Percentiles rank a stretch among this genome's conserved stretches.
Conservation (phyloP, 2,329 filamentous ascomycete genomes). For the Diaporthe humulicola region DNA sequence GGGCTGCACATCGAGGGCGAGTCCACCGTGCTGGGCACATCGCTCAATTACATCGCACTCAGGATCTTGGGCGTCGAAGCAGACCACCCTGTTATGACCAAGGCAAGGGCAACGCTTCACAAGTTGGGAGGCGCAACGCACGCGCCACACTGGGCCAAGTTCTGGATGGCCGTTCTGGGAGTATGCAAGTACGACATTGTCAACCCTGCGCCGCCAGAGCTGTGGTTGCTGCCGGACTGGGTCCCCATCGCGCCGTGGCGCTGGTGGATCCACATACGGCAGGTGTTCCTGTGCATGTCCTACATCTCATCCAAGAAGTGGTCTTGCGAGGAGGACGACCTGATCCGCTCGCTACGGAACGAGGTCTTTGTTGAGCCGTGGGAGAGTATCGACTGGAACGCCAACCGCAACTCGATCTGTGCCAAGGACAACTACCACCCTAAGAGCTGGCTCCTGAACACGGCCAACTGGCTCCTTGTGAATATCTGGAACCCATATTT, state of each 20-base stretch:
- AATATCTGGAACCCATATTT: conserved; percentile 86
- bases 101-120: conserved; percentile 85
- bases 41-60: conserved; percentile 87
- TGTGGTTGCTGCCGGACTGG: conserved; percentile 95
- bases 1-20: conserved; percentile 95
- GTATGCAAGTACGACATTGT: conserved; percentile 91
- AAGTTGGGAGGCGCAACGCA: conserved; percentile 87
- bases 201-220: conserved; percentile 92
- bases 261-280: conserved; percentile 99
- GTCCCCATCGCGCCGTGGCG: conserved; percentile 90
- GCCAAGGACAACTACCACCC: conserved; percentile 90
- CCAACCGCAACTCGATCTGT: conserved; percentile 86
- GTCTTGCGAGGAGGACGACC: conserved; percentile 79
- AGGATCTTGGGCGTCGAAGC: conserved; percentile 86
- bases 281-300: conserved; percentile 94
- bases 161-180: conserved; percentile 89
- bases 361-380: conserved; percentile 88
- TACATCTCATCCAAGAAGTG: conserved; percentile 90
- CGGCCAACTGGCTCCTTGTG: conserved; percentile 82
- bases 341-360: conserved; percentile 79
- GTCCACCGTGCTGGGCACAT: conserved; percentile 90
- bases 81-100: conserved; percentile 87
- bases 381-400: conserved; percentile 81
- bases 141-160: conserved; percentile 96
- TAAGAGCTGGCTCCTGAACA: conserved; percentile 86